These are phyloP conservation scores for Sphenostylis stenocarpa DNA, from an alignment of 306 rosid genomes.

Conservation along the genomic window DNA sequence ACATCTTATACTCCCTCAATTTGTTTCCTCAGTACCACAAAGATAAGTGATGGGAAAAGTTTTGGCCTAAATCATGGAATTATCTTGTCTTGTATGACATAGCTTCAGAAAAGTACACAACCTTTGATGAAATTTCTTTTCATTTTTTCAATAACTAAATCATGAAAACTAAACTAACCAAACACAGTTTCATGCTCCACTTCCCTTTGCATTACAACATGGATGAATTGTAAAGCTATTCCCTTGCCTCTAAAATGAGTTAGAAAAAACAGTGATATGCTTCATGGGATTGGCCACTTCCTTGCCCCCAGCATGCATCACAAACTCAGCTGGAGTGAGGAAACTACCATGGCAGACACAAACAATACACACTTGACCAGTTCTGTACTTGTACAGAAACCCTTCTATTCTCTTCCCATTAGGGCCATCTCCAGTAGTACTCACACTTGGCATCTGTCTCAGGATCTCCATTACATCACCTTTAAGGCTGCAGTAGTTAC, in stretches of 20 bases:
- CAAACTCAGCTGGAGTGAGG: constrained; percentile 63
- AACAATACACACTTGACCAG: constrained; percentile 54
- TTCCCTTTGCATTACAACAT: constrained; percentile 7
- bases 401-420: constrained; percentile 65
- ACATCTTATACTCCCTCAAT: too few relatives aligned
- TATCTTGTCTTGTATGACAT: background rate
- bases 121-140: constrained; percentile 2
- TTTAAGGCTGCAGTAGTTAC: constrained; percentile 24
- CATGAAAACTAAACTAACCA: background rate
- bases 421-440: constrained; percentile 59
- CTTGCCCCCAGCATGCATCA: constrained; percentile 61
- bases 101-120: background rate
- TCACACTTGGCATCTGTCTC: constrained; percentile 57
- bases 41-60: background rate
- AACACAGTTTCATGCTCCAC: constrained; percentile 14
- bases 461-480: constrained; percentile 46
- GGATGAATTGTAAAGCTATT: constrained; percentile 15
- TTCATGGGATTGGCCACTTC: constrained; percentile 60
- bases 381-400: constrained; percentile 52
- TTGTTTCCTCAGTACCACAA: too few relatives aligned
- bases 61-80: background rate
- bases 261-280: constrained; percentile 49
- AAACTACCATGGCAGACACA: constrained; percentile 74
- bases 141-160: background rate
- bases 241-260: constrained; percentile 32